Base-by-base conservation (phyloP, 1,284 basidiomycete genomes). In the Waitea zeae region DNA sequence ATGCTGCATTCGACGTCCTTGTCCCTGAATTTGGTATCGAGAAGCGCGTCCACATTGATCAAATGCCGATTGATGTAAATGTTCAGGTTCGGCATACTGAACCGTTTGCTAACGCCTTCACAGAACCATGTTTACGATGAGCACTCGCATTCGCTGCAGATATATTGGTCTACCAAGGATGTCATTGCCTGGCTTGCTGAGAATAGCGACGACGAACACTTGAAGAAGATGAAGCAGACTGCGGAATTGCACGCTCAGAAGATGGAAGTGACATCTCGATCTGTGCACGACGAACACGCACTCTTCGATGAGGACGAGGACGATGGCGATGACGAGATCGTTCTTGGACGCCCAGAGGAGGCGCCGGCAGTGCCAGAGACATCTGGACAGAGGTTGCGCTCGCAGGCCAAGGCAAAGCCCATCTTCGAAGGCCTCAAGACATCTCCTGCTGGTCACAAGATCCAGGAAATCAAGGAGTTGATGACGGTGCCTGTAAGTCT, bases 41-140 rank as follows among this genome's bases (percentile, higher is more conserved):
- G 63, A 98, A 98, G 67, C 73, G 93, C 32, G 89, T 97, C 3
- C 93, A 98, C 49, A 84, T 93, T 32, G 95, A 98, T 54, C 90
- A 97, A 58, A 95, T 99, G 79, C 93, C 95, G 12, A 86, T 93
- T 37, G 86, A 92, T 44, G 84, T 87, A 49, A 56, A 77, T 54
- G 34, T 11, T 18, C 33, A 24, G n/a, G 12, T 9, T n/a, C 5
- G 15, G 7, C 4, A 12, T 19, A 7, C 4, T 17, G 18, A 30
- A 13, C 39, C 31, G 17, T 15, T 32, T 30, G 15, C 41, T 40
- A 36, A 44, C 35, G 44, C 12, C 20, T 31, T 35, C 6, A 30
- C 43, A 89, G 78, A 93, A 92, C 47, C 82, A 87, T 46, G 82
- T 90, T 34, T 90, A 89, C 49, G 92, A 97, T 48, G 92, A 96